A percentile compares a stretch with the other conserved stretches of the same genome.
These are phyloP conservation scores for Tetrapisispora phaffii DNA, from an alignment of 805 yeast genomes.

Conservation along the genomic window DNA sequence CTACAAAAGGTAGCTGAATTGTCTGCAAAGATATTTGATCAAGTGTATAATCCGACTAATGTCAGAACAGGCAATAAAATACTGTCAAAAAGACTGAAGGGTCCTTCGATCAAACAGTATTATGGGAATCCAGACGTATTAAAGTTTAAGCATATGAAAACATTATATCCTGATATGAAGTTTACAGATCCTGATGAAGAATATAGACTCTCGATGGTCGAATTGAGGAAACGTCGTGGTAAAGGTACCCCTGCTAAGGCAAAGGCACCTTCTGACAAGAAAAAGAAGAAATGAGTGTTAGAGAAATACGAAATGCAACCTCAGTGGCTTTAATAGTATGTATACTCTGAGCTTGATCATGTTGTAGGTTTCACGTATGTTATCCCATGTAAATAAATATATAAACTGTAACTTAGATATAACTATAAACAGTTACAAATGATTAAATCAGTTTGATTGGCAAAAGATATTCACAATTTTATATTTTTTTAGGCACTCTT, in stretches of 20 bases:
- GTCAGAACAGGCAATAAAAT: constrained; percentile 66
- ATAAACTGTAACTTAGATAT: too few relatives aligned
- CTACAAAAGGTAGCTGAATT: constrained; percentile 48
- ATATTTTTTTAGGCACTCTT: neutral
- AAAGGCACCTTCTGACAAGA: constrained; percentile 33
- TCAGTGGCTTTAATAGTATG: too few relatives aligned
- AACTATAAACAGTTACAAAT: neutral
- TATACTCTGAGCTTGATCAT: too few relatives aligned
- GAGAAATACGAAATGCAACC: too few relatives aligned
- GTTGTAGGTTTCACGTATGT: too few relatives aligned
- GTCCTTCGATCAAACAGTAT: constrained; percentile 59
- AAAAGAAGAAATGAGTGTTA: constrained; percentile 28
- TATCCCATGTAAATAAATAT: neutral
- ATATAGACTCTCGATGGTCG: constrained; percentile 56
- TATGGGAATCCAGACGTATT: constrained; percentile 69
- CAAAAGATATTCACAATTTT: neutral
- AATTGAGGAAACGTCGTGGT: constrained; percentile 68
- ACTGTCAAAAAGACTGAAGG: constrained; percentile 56
- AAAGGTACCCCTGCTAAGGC: constrained; percentile 81
- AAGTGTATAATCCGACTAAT: constrained; percentile 56
- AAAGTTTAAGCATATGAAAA: constrained; percentile 49
- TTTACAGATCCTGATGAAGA: constrained; percentile 61
- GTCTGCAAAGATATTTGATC: constrained; percentile 58
- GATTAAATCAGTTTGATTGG: too few relatives aligned
- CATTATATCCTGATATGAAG: constrained; percentile 38